phyloP scores from a whole-genome alignment of 2,329 filamentous ascomycete species.

The Beauveria australis region DNA sequence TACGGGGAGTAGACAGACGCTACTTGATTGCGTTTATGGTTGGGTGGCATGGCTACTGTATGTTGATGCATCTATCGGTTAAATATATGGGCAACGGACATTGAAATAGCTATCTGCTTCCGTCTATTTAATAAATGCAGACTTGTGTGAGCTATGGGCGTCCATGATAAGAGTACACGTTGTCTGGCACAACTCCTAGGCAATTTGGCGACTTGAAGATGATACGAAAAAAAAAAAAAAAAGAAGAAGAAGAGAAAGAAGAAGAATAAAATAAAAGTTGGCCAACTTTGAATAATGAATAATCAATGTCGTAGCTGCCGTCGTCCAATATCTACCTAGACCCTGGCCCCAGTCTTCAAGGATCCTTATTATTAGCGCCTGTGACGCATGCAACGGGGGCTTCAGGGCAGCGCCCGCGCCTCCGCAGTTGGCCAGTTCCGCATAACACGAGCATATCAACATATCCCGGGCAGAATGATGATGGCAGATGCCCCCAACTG shows the following conservation, averaged over 20 bases:
- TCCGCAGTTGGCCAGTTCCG: neutral
- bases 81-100: neutral
- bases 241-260: neutral
- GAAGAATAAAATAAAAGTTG: neutral
- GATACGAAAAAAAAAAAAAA: no score
- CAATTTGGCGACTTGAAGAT: no score
- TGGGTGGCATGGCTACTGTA: neutral
- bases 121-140: neutral
- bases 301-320: neutral
- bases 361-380: neutral
- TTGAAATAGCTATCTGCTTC: neutral
- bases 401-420: neutral
- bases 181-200: no score
- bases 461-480: slow-evolving; percentile 2
- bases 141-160: neutral
- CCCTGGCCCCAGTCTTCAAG: neutral
- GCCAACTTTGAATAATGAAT: no score
- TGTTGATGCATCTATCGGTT: neutral
- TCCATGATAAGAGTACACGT: no score
- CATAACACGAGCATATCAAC: neutral
- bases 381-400: slow-evolving; percentile 4
- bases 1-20: neutral
- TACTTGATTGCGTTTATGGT: neutral
- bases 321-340: neutral
- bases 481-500: neutral